These are phyloP conservation scores for Plectosphaerella cucumerina DNA, from an alignment of 2,329 filamentous ascomycete species.

Conservation along the genomic window DNA sequence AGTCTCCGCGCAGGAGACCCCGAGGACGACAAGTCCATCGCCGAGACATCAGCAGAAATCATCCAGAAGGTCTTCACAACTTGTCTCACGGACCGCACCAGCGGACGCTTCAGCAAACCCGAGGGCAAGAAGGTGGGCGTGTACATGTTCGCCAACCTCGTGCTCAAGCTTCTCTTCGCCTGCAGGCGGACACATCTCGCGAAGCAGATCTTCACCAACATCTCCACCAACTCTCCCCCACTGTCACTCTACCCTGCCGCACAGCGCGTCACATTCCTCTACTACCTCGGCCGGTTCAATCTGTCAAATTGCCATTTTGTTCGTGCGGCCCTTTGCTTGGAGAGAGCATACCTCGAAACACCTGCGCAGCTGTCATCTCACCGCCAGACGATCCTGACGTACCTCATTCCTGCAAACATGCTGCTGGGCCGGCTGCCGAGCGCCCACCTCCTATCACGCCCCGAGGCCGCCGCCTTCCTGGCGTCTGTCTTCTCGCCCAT, in stretches of 20 bases:
- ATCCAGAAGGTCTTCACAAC: conserved; percentile 89
- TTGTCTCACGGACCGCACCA: conserved; percentile 76
- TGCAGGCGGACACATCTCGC: conserved; percentile 80
- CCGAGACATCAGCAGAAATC: conserved; percentile 83
- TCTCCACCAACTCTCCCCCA: conserved; percentile 77
- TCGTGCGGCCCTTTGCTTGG: conserved; percentile 69
- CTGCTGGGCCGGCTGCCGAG: conserved; percentile 82
- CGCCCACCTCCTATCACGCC: conserved; percentile 57
- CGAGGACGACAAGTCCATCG: conserved; percentile 70
- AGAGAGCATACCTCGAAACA: conserved; percentile 74
- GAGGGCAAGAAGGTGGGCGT: conserved; percentile 85
- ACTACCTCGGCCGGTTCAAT: conserved; percentile 88
- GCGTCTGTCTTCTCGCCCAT: conserved; percentile 67
- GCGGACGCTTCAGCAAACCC: conserved; percentile 61
- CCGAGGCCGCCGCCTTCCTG: conserved; percentile 63
- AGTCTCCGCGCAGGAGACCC: conserved; percentile 60
- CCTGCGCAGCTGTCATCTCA: conserved; percentile 62
- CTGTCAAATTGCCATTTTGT: conserved; percentile 81
- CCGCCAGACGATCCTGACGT: conserved; percentile 74
- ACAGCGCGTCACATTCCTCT: conserved; percentile 88
- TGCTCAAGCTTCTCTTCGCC: conserved; percentile 81
- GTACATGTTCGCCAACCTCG: conserved; percentile 88
- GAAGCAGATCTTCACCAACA: conserved; percentile 85
- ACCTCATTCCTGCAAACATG: conserved; percentile 78
- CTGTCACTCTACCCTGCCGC: conserved; percentile 77